Base-by-base conservation (phyloP, 805 yeast species). In the Torulaspora maleeae region DNA sequence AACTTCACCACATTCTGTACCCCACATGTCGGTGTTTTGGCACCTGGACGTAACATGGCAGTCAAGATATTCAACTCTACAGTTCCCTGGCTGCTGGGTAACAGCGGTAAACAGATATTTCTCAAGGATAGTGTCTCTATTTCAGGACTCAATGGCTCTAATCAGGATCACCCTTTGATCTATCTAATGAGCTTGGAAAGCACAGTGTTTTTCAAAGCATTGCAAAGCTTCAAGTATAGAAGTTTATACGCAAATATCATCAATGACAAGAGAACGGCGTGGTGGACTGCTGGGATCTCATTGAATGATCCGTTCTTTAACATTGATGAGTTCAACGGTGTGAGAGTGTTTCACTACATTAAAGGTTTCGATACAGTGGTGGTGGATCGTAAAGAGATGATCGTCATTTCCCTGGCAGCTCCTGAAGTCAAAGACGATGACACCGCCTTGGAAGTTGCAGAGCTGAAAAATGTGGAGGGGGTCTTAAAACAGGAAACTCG, bases 201-300 rank as follows among this genome's bases (percentile, higher is more conserved):
- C 27, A 78, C 91, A 0, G 70, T 76, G 4, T 87, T 85, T 59
- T 75, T 64, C 59, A 71, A 73, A 50, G 84, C 81, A 1, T 68
- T 87, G 34, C 53, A 68, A 24, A 47, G 48, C 27, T 88, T 87
- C 67, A 66, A 73, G 48, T 61, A 76, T 51, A 72, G 74, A 35
- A 63, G 80, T 5, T 64, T 86, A 36, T 86, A 87, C 58, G 85
- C 93, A 5, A 88, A 88, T 64, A 75, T 85, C 33, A 76, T 82
- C 47, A 85, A 87, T 51, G 96, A 87, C 66, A 81, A 81, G 52
- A 76, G 95, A 53, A 80, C 95, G 3, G 76, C 86, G 12, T 88
- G 86, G 83, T 86, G 85, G 77, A 86, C 95, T 2, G 73, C 95
- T 0, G 86, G 86, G 4, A 84, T 84, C 28, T 77, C 84, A 0